Evolutionary conservation across 176 grass and related monocot genomes (phyloP).

Genomic region (Avena sativa): DNA sequence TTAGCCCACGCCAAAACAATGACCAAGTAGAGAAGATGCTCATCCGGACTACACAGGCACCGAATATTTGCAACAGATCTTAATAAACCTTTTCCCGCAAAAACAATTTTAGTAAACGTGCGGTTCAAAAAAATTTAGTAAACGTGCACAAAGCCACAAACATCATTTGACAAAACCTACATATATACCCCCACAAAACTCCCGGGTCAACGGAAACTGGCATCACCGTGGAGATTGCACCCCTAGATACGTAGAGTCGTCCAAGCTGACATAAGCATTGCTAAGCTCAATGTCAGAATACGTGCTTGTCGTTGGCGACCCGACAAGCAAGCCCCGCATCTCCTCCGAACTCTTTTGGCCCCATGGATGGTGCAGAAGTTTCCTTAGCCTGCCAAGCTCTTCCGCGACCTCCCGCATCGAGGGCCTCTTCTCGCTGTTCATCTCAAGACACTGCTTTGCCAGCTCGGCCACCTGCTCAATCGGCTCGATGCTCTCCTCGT

Average conservation of each 20-base stretch:
- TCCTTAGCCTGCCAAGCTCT: constrained; percentile 23
- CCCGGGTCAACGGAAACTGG: neutral
- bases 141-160: neutral
- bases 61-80: neutral
- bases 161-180: neutral
- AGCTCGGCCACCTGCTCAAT: constrained; percentile 1
- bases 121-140: neutral
- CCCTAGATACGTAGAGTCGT: constrained; percentile 14
- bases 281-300: constrained; percentile 1
- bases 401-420: neutral
- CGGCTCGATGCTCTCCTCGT: neutral
- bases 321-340: neutral
- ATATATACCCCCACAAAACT: neutral
- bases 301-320: neutral
- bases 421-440: constrained; percentile 9
- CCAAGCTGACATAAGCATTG: constrained; percentile 18
- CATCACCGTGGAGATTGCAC: constrained; percentile 16
- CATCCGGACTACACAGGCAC: neutral
- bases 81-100: neutral
- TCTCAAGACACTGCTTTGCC: constrained; percentile 17
- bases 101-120: neutral
- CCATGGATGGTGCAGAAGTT: neutral
- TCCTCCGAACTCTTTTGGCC: neutral
- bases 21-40: too few species aligned
- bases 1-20: too few species aligned